Evolutionary conservation across 495 filamentous ascomycete genomes (phyloP).

Genomic region (Daldinia grandis): DNA sequence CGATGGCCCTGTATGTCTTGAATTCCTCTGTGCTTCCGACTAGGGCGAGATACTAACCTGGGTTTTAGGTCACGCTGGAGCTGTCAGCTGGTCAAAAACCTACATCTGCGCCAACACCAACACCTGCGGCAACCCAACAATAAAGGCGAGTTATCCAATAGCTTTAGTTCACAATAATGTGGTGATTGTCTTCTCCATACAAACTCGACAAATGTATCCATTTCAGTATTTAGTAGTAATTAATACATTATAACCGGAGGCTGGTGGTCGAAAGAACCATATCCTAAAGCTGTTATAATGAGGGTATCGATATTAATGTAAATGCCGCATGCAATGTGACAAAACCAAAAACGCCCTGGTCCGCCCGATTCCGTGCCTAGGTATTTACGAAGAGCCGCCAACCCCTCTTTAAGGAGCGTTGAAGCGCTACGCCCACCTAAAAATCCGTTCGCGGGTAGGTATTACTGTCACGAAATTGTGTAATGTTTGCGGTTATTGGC

Average conservation of each 20-base stretch:
- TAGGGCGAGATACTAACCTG: slow-evolving; percentile 19
- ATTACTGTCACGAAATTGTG: slow-evolving; percentile 19
- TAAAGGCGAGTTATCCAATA: not conserved
- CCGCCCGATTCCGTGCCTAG: not conserved
- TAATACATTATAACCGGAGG: not conserved
- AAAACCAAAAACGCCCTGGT: slow-evolving; percentile 1
- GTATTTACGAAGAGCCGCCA: not conserved
- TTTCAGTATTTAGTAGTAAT: not conserved
- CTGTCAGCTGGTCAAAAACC: slow-evolving; percentile 40
- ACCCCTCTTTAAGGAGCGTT: not conserved
- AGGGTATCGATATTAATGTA: slow-evolving; percentile 36
- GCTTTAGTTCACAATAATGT: not conserved
- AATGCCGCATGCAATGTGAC: slow-evolving; percentile 6
- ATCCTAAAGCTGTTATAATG: slow-evolving; percentile 15
- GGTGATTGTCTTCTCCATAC: not conserved
- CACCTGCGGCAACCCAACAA: slow-evolving; percentile 13
- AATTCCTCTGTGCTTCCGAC: slow-evolving; percentile 30
- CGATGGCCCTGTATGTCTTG: slow-evolving; percentile 84
- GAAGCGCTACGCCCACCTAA: not conserved
- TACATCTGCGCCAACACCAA: slow-evolving; percentile 6
- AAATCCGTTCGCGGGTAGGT: slow-evolving; percentile 24
- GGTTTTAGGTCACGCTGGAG: slow-evolving; percentile 46
- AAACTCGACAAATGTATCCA: not conserved
- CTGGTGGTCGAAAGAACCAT: slow-evolving; percentile 4
- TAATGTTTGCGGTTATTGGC: slow-evolving; percentile 2